Percentiles rank a stretch among this genome's conserved stretches.
Conservation (phyloP, 2,329 filamentous ascomycete species). For the Colletotrichum incanum region DNA sequence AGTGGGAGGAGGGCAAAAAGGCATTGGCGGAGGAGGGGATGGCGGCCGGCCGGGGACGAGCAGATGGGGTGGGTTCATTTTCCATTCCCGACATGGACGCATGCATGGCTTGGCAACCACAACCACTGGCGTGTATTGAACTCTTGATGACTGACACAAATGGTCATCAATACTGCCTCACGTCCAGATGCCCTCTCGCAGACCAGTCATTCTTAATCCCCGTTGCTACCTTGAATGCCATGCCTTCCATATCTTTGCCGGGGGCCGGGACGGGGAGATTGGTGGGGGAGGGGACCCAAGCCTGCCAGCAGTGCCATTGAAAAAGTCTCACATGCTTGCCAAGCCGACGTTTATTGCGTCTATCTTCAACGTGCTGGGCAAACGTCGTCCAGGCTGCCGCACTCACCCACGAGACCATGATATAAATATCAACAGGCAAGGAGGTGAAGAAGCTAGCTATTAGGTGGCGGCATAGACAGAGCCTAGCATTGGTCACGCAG, state of each 20-base stretch:
- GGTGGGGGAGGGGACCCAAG: constrained; percentile 1
- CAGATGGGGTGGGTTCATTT: constrained; percentile 5
- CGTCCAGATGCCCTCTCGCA: neutral
- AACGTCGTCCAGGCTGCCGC: constrained; percentile 9
- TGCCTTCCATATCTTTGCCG: constrained; percentile 1
- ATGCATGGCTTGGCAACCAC: constrained; percentile 9
- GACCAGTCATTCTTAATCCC: too few species aligned
- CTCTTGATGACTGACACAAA: constrained; percentile 9
- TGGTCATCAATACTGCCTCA: neutral
- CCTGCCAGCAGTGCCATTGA: constrained; percentile 12
- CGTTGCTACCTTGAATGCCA: neutral
- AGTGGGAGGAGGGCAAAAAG: neutral
- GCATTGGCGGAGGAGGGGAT: neutral
- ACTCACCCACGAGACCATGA: constrained; percentile 14
- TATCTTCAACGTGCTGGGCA: neutral
- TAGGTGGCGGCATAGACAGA: neutral
- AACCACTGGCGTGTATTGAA: neutral
- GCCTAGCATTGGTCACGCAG: constrained; percentile 12
- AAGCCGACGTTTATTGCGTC: constrained; percentile 1
- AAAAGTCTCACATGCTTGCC: constrained; percentile 34
- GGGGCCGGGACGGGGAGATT: neutral
- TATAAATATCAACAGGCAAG: constrained; percentile 12
- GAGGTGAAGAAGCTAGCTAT: neutral
- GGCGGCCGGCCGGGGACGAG: constrained; percentile 12
- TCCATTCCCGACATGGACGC: neutral